Percentiles rank a stretch among this genome's conserved stretches.
phyloP scores from a whole-genome alignment of 2,329 filamentous ascomycete species.

The Colletotrichum simmondsii region DNA sequence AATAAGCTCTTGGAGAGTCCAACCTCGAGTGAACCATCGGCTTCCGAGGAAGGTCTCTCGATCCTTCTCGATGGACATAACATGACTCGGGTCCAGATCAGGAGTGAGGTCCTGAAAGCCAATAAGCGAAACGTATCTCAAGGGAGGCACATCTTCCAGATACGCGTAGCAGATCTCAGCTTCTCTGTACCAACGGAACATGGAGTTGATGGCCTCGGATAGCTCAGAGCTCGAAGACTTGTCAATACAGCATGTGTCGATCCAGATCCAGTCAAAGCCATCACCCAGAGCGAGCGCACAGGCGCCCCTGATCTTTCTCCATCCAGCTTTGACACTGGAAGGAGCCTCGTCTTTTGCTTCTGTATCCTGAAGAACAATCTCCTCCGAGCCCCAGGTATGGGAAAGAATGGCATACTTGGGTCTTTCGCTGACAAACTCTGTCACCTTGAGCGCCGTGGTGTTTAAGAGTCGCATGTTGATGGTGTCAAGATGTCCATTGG shows the following conservation, averaged over 20 bases:
- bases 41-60: neutral
- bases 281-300: neutral
- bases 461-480: neutral
- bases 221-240: neutral
- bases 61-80: too few relatives aligned
- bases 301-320: neutral
- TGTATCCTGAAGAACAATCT: neutral
- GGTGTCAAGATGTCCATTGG: neutral
- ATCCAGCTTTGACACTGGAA: neutral
- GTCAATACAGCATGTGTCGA: slow-evolving; percentile 6
- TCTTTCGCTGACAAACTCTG: neutral
- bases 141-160: neutral
- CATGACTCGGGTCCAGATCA: too few relatives aligned
- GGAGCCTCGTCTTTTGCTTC: neutral
- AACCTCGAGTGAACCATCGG: neutral
- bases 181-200: neutral
- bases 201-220: neutral
- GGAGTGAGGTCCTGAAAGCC: neutral
- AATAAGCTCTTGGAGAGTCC: neutral
- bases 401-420: neutral
- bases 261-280: slow-evolving; percentile 1
- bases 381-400: neutral
- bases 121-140: neutral
- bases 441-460: neutral
- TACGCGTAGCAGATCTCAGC: neutral